These are phyloP conservation scores for Ustilago cynodontis DNA, from an alignment of 1,284 basidiomycete species.

Conservation along the genomic window DNA sequence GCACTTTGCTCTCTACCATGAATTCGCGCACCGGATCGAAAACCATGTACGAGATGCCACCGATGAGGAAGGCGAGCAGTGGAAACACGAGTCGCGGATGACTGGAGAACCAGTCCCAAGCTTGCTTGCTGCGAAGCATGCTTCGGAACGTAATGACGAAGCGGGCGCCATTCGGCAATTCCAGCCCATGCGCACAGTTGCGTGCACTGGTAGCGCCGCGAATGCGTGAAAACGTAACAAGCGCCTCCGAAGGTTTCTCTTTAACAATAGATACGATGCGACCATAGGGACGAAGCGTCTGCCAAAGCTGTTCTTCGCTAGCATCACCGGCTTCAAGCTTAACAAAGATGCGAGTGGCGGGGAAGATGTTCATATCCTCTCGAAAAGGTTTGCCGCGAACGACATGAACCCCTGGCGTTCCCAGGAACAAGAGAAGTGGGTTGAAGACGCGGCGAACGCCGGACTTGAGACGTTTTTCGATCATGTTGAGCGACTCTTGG, in stretches of 20 bases:
- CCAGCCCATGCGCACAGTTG: constrained; percentile 84
- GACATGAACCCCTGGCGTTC: constrained; percentile 58
- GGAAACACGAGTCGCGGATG: constrained; percentile 91
- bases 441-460: constrained; percentile 49
- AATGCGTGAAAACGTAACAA: constrained; percentile 69
- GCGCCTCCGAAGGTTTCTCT: constrained; percentile 48
- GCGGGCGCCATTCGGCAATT: constrained; percentile 74
- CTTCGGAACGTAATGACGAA: constrained; percentile 79
- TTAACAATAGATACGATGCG: constrained; percentile 78
- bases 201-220: constrained; percentile 83
- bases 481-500: constrained; percentile 49
- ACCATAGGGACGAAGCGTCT: constrained; percentile 80
- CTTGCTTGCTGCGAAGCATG: constrained; percentile 81
- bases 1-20: constrained; percentile 84
- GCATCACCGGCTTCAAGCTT: constrained; percentile 58
- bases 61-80: constrained; percentile 85
- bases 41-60: constrained; percentile 85
- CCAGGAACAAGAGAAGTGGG: constrained; percentile 50
- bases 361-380: constrained; percentile 65
- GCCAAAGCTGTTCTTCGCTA: constrained; percentile 62
- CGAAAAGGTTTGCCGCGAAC: constrained; percentile 62
- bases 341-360: constrained; percentile 52
- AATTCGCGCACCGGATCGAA: constrained; percentile 91
- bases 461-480: constrained; percentile 53
- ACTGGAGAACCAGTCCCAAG: constrained; percentile 83